These are phyloP conservation scores for Berkeleyomyces basicola DNA, from an alignment of 2,329 filamentous ascomycete genomes.

Conservation along the genomic window DNA sequence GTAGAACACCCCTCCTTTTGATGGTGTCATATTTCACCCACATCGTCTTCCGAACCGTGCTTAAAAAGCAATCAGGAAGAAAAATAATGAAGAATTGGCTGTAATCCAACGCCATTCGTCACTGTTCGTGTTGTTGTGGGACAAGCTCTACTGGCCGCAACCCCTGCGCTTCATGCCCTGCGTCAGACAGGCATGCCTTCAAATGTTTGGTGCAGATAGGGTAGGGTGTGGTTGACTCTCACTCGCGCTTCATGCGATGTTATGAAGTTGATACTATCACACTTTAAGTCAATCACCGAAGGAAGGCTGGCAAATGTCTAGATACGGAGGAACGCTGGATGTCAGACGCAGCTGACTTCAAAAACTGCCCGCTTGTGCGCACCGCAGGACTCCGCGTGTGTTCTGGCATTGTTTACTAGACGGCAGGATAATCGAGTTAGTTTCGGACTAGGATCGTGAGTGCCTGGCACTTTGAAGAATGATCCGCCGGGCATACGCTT, in stretches of 20 bases:
- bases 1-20: not conserved
- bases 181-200: not conserved
- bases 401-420: constrained; percentile 1
- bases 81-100: not conserved
- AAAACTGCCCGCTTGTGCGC: not conserved
- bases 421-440: constrained; percentile 8
- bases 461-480: constrained; percentile 12
- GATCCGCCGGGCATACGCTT: constrained; percentile 10
- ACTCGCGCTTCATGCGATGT: constrained; percentile 2
- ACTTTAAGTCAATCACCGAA: constrained; percentile 2
- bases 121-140: constrained; percentile 1
- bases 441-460: constrained; percentile 3
- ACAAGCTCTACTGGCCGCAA: not conserved
- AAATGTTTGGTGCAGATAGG: not conserved
- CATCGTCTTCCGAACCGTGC: not conserved
- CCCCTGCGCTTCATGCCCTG: not conserved
- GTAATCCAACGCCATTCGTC: not conserved
- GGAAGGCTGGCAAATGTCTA: not conserved
- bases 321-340: not conserved
- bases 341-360: not conserved
- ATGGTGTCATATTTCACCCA: not conserved
- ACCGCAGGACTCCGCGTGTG: constrained; percentile 1
- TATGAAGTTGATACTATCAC: constrained; percentile 5
- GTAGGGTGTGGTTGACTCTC: constrained; percentile 9
- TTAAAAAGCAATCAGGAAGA: not conserved